Evolutionary conservation across 371 early-diverging fungal species (phyloP), one percentile per base, ranked within the genome.

Genomic region (Choanephora cucurbitarum): DNA sequence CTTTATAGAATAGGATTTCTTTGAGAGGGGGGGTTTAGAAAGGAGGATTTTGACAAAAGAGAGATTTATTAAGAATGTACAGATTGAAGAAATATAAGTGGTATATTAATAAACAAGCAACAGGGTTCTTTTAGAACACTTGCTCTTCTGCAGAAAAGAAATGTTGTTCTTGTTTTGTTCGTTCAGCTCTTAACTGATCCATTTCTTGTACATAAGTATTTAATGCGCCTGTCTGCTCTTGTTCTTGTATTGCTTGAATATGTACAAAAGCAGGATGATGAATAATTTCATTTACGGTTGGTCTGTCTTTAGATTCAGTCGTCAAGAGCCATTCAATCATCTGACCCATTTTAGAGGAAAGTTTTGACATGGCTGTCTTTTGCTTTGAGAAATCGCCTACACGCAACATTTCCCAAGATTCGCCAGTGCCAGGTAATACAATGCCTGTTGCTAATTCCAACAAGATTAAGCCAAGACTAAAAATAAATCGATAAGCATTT

Each of bases 391-490:
- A 74, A 62, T 91, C 87, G 8, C 89, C 92, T 24, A 82, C 57
- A 34, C 96, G 84, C 22, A 95, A 81, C 63, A 80, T 76, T 54
- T 91, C 90, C 95, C 95, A 96, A n/a, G 79, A 78, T 28, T 77
- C 80, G 13, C 95, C 96, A 45, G 91, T 91, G 19, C 88, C 91
- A 0, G 96, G 96, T 24, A 94, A 77, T 14, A 84, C 77, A 14
- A 91, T 80, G 41, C 90, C 87, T 15, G 92, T 85, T 18, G 89
- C 73, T 49, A 96, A 82, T 68, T 98, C 98, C 11, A 97, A 82
- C 46, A 93, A 68, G 37, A 96, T 89, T 58, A 98, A 71, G 4
- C 99, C 99, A 8, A 97, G 77, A 69, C 97, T 90, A 70, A 19
- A 22, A 57, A 19, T 10, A 13, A 24, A 43, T 10, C 18, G 23